phyloP scores from a whole-genome alignment of 73 alveolate species.

The Paramecium sexaurelia region DNA sequence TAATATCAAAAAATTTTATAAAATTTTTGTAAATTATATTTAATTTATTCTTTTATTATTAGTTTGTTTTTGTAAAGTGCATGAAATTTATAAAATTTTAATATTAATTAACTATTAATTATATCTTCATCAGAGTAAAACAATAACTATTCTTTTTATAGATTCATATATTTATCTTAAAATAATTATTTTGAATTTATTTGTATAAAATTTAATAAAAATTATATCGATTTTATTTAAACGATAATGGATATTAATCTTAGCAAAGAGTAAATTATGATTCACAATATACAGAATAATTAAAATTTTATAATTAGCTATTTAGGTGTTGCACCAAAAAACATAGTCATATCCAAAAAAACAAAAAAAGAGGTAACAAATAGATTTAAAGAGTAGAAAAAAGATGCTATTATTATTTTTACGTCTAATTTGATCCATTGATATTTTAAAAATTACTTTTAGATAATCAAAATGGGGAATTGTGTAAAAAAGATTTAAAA shows the following conservation, averaged over 20 bases:
- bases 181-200: slow-evolving; percentile 11
- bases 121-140: not conserved
- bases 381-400: not conserved
- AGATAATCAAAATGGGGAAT: too few species aligned
- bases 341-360: not conserved
- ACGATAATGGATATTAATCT: not conserved
- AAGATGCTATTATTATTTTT: too few species aligned
- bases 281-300: not conserved
- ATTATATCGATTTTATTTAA: not conserved
- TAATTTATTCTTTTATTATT: too few species aligned
- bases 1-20: slow-evolving; percentile 55
- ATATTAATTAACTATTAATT: slow-evolving; percentile 5
- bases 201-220: not conserved
- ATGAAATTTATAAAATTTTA: not conserved
- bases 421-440: too few species aligned
- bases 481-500: too few species aligned
- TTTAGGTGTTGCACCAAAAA: not conserved
- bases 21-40: slow-evolving; percentile 9
- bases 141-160: slow-evolving; percentile 11
- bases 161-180: slow-evolving; percentile 1
- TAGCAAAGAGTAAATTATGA: not conserved
- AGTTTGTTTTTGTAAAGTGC: slow-evolving; percentile 55
- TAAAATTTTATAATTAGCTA: not conserved
- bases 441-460: too few species aligned
- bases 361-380: not conserved